A percentile compares a stretch with the other conserved stretches of the same genome.
These are phyloP conservation scores for Paraleonurus japonicus DNA, from an alignment of 257 asterid genomes.

Conservation along the genomic window DNA sequence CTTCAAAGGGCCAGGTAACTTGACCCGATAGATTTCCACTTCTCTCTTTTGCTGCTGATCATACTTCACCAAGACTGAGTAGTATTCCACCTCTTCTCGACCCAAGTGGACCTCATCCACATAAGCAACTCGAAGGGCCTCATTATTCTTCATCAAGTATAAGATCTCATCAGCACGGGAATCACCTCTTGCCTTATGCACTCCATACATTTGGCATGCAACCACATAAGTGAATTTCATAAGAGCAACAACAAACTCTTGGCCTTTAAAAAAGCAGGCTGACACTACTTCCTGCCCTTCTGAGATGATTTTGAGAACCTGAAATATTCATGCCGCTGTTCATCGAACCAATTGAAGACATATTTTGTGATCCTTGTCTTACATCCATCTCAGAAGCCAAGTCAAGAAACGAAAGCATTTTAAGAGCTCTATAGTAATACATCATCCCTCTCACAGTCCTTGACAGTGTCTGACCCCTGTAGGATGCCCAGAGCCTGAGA, in stretches of 20 bases:
- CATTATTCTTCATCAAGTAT: slow-evolving; percentile 74
- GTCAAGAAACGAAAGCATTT: slow-evolving; percentile 91
- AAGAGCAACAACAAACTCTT: slow-evolving; percentile 72
- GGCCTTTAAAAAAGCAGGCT: slow-evolving; percentile 70
- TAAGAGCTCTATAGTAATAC: slow-evolving; percentile 91
- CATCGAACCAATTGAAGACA: slow-evolving; percentile 49
- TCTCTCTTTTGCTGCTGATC: slow-evolving; percentile 71
- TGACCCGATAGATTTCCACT: slow-evolving; percentile 84
- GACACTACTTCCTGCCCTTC: slow-evolving; percentile 71
- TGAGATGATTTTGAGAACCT: slow-evolving; percentile 43
- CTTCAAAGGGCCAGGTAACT: slow-evolving; percentile 87
- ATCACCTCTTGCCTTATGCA: slow-evolving; percentile 69
- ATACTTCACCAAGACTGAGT: slow-evolving; percentile 86
- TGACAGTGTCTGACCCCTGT: slow-evolving; percentile 92
- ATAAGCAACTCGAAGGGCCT: slow-evolving; percentile 92
- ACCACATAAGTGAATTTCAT: slow-evolving; percentile 89
- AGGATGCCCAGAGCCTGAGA: slow-evolving; percentile 94
- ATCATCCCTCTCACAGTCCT: slow-evolving; percentile 98
- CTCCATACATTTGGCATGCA: slow-evolving; percentile 96
- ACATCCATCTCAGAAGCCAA: slow-evolving; percentile 85
- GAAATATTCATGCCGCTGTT: slow-evolving; percentile 34
- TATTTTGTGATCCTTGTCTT: slow-evolving; percentile 63
- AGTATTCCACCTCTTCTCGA: slow-evolving; percentile 76
- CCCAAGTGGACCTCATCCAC: slow-evolving; percentile 80
- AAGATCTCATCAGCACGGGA: slow-evolving; percentile 87